Evolutionary conservation across 1,139 yeast species (phyloP).

Genomic region (Geotrichum aggregatum): DNA sequence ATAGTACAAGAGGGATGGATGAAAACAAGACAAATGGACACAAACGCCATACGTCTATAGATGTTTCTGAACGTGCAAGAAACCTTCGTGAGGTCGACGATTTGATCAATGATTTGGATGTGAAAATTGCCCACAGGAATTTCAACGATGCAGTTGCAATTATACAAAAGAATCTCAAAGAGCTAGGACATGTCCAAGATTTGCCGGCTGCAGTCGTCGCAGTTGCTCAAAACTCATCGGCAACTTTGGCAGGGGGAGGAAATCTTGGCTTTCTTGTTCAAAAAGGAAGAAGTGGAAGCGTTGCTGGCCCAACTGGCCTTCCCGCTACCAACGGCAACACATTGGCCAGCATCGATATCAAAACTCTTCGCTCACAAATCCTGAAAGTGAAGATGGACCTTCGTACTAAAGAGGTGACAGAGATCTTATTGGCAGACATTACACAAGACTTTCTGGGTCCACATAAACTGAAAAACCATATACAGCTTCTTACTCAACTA

Average conservation of each 20-base stretch:
- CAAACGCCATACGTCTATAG: slow-evolving; percentile 22
- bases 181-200: slow-evolving; percentile 22
- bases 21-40: slow-evolving; percentile 20
- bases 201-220: slow-evolving; percentile 23
- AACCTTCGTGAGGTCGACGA: slow-evolving; percentile 56
- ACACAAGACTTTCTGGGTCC: slow-evolving; percentile 39
- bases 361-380: slow-evolving; percentile 21
- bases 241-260: slow-evolving; percentile 20
- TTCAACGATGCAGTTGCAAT: slow-evolving; percentile 54
- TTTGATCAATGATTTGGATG: slow-evolving; percentile 62
- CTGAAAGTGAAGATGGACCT: slow-evolving; percentile 32
- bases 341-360: slow-evolving; percentile 14
- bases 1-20: background rate
- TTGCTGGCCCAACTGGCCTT: background rate
- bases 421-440: slow-evolving; percentile 34
- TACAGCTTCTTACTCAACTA: slow-evolving; percentile 43
- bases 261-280: slow-evolving; percentile 6
- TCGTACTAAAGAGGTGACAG: slow-evolving; percentile 33
- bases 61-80: slow-evolving; percentile 24
- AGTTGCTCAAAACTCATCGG: slow-evolving; percentile 21
- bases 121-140: slow-evolving; percentile 58
- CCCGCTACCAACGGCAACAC: slow-evolving; percentile 3
- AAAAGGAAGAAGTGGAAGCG: slow-evolving; percentile 9
- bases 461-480: slow-evolving; percentile 32
- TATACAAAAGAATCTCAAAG: slow-evolving; percentile 36